Percentiles rank a stretch among this genome's conserved stretches.
These are phyloP conservation scores for Ogataea dorogensis DNA, from an alignment of 805 yeast genomes.

Conservation along the genomic window DNA sequence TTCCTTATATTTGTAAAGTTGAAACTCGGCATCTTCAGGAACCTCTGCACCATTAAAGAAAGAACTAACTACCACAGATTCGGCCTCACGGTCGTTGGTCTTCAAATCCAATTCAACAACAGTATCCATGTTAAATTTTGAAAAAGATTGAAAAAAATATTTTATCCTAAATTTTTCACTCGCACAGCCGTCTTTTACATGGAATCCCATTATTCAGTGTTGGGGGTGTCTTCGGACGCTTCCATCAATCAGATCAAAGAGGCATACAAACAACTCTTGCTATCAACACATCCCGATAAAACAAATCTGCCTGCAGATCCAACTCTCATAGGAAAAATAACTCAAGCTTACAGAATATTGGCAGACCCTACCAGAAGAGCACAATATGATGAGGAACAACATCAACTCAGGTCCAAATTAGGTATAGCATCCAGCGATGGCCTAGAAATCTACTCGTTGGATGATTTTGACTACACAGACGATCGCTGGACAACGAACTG, in stretches of 20 bases:
- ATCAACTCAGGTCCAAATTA: conserved; percentile 32
- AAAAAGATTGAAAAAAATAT: conserved; percentile 4
- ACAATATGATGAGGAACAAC: conserved; percentile 53
- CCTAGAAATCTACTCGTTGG: conserved; percentile 63
- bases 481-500: conserved; percentile 50
- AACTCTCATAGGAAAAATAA: conserved; percentile 39
- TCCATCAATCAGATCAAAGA: conserved; percentile 44
- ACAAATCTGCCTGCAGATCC: conserved; percentile 1
- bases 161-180: conserved; percentile 9
- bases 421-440: conserved; percentile 62
- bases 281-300: conserved; percentile 82
- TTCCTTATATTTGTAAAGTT: conserved; percentile 53
- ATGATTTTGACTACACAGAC: conserved; percentile 44
- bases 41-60: conserved; percentile 75
- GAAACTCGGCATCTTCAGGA: conserved; percentile 58
- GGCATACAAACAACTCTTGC: conserved; percentile 63
- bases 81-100: conserved; percentile 42
- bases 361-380: conserved; percentile 39
- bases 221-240: conserved; percentile 48
- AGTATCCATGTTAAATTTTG: conserved; percentile 36
- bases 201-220: conserved; percentile 50
- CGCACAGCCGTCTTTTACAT: conserved; percentile 11
- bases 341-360: conserved; percentile 63
- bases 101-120: conserved; percentile 20
- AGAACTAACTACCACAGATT: conserved; percentile 58